Evolutionary conservation across 2,329 filamentous ascomycete genomes (phyloP), one percentile per base, ranked within the genome.

Genomic region (Penicillium freii): DNA sequence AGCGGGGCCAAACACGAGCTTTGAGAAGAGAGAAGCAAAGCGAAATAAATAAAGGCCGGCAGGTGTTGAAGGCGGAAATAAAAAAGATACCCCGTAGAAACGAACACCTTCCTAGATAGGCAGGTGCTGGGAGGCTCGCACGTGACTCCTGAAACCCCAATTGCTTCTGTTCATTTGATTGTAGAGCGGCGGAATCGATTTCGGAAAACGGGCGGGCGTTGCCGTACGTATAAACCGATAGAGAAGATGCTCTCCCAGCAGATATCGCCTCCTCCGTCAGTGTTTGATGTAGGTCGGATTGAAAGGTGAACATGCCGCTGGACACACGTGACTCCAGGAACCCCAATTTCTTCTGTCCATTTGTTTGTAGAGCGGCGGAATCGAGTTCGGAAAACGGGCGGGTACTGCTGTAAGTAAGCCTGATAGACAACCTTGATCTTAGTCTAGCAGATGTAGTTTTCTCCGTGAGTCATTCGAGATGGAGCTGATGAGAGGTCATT

Each of bases 401-500:
- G 10, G 4, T 4, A 11, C 10, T 11, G 10, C 29, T 31, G 29
- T 5, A 31, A 11, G 29, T 31, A 31, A 31, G 4, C 29, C 29
- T 5, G 29, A 31, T 31, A 31, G 29, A 31, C 10, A 11, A n/a
- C n/a, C n/a, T n/a, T n/a, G n/a, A 31, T 5, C 4, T 11, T 31
- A 11, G 5, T 5, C 10, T 31, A 31, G 11, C 5, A 1, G 31
- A 10, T 11, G 5, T 23, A 34, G n/a, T 11, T 10, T 21, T 31
- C 4, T 21, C n/a, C 4, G 10, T 10, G 0, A 2, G n/a, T 46
- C 2, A 6, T 23, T 23, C 7, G 4, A 3, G 15, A 23, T 15
- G 5, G 13, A 19, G 9, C 6, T 21, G 27, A 15, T 31, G 9
- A 46, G 10, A 33, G 4, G n/a, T 8, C 27, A 23, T 10, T 5